Percentiles rank a stretch among this genome's conserved stretches.
Conservation (phyloP, 1,284 basidiomycete genomes). For the Irpex sp. region DNA sequence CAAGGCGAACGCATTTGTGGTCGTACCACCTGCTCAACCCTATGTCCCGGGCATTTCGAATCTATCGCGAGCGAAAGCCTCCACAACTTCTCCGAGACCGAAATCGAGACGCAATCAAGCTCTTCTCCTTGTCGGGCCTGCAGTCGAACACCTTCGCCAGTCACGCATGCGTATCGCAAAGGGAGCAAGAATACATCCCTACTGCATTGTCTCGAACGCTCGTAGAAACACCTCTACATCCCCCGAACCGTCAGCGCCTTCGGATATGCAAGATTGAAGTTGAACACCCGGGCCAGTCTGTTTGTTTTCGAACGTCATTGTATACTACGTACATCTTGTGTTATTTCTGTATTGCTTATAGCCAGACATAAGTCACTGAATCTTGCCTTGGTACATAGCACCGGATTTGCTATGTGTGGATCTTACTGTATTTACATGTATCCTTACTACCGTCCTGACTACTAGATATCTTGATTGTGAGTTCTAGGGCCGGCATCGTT, state of each 20-base stretch:
- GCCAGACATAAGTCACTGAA: neutral
- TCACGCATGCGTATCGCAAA: conserved; percentile 37
- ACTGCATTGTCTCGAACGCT: conserved; percentile 31
- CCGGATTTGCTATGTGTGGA: too few species aligned
- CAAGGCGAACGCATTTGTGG: conserved; percentile 50
- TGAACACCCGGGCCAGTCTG: too few species aligned
- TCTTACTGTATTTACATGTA: too few species aligned
- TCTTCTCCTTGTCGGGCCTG: conserved; percentile 20
- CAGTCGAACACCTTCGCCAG: conserved; percentile 24
- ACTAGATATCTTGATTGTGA: too few species aligned
- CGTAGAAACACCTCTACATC: neutral
- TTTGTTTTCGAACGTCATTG: neutral
- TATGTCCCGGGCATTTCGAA: conserved; percentile 11
- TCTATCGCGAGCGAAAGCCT: conserved; percentile 7
- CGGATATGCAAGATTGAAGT: neutral
- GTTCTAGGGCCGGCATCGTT: too few species aligned
- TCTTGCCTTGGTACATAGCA: neutral
- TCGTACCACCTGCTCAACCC: conserved; percentile 31
- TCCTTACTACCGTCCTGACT: too few species aligned
- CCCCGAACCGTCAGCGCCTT: neutral
- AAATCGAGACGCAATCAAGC: conserved; percentile 7
- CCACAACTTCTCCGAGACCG: neutral
- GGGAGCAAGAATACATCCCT: conserved; percentile 51
- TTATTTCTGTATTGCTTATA: neutral
- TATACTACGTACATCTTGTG: neutral